phyloP scores from a whole-genome alignment of 2,329 filamentous ascomycete species.

The Xylaria sp. region DNA sequence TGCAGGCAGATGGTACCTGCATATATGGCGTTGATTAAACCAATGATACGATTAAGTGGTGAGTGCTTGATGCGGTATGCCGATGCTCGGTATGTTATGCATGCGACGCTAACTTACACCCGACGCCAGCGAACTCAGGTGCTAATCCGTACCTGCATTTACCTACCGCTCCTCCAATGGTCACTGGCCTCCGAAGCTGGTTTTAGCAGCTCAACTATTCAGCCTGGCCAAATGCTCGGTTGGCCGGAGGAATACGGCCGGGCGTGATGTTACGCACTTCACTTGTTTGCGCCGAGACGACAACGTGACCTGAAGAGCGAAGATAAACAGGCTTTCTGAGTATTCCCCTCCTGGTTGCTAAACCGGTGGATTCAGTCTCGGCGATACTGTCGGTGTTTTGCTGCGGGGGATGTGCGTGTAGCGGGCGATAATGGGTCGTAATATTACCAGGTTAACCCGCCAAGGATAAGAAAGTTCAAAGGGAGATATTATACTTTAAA shows the following conservation, averaged over 20 bases:
- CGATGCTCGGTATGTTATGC: background rate
- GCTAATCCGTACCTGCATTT: background rate
- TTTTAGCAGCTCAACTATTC: background rate
- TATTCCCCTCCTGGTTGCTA: background rate
- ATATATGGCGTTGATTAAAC: background rate
- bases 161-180: background rate
- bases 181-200: background rate
- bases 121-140: background rate
- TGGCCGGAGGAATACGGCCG: background rate
- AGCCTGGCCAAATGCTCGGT: background rate
- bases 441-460: background rate
- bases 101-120: conserved; percentile 21
- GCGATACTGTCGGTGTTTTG: no score
- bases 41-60: background rate
- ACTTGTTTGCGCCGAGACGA: conserved; percentile 1
- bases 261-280: conserved; percentile 9
- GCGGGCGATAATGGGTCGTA: background rate
- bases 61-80: background rate
- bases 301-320: background rate
- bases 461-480: background rate
- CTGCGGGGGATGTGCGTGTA: background rate
- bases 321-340: background rate
- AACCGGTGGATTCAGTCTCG: conserved; percentile 4
- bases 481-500: background rate
- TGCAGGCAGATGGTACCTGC: background rate